Evolutionary conservation across 306 rosid species (phyloP).

Genomic region (Citrullus mucosospermus): DNA sequence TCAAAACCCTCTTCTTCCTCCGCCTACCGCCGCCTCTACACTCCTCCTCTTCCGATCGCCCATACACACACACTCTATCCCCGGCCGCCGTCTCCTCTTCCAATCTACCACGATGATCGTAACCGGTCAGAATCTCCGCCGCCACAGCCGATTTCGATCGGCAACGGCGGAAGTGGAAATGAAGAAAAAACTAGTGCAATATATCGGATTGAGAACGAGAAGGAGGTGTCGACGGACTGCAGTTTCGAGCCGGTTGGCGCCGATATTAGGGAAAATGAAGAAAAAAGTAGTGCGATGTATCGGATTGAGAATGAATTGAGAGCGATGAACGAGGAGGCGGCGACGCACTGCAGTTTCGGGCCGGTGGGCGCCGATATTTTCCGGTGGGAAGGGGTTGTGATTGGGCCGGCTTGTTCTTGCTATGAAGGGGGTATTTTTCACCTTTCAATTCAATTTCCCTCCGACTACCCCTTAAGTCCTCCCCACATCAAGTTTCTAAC

Average conservation of each 20-base stretch:
- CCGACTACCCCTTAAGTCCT: slow-evolving; percentile 18
- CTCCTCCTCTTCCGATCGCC: not conserved
- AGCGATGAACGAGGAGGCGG: not conserved
- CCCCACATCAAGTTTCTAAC: slow-evolving; percentile 23
- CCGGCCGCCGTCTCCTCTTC: no score
- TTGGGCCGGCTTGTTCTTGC: slow-evolving; percentile 21
- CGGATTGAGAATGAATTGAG: not conserved
- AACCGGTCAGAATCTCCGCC: not conserved
- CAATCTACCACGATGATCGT: no score
- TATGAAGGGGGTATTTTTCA: slow-evolving; percentile 21
- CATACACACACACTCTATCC: no score
- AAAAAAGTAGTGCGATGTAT: not conserved
- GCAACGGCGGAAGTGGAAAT: not conserved
- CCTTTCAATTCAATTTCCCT: slow-evolving; percentile 19
- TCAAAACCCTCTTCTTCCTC: not conserved
- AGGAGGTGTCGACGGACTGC: slow-evolving; percentile 16
- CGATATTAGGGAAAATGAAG: not conserved
- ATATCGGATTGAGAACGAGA: not conserved
- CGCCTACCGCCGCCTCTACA: not conserved
- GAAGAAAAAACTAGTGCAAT: not conserved
- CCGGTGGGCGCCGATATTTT: slow-evolving; percentile 13
- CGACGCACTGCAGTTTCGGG: slow-evolving; percentile 29
- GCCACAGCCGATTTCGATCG: not conserved
- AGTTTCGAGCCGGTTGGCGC: slow-evolving; percentile 21
- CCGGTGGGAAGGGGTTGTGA: slow-evolving; percentile 19